These are phyloP conservation scores for Mayamaea pseudoterrestris DNA, from an alignment of 108 stramenopile genomes.

Conservation along the genomic window DNA sequence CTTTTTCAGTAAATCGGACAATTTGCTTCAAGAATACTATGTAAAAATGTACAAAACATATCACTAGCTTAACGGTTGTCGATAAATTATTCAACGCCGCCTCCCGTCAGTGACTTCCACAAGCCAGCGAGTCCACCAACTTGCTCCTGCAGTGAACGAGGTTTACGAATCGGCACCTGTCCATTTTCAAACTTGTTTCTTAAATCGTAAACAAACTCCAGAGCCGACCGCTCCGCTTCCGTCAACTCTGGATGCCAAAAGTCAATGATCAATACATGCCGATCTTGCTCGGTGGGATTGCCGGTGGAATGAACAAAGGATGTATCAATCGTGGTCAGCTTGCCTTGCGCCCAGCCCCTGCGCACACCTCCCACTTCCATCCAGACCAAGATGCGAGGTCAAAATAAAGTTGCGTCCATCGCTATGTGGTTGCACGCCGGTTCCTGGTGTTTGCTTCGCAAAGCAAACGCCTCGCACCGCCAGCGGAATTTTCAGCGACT, in stretches of 20 bases:
- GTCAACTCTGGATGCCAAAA: constrained; percentile 92
- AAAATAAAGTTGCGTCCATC: constrained; percentile 92
- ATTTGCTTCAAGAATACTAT: too few relatives aligned
- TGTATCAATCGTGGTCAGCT: constrained; percentile 77
- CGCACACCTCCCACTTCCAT: constrained; percentile 67
- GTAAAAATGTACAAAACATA: too few relatives aligned
- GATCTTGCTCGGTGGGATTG: constrained; percentile 68
- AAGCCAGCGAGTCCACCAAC: constrained; percentile 35
- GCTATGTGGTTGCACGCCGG: constrained; percentile 76
- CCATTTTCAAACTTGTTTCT: constrained; percentile 81
- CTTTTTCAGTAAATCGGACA: too few relatives aligned
- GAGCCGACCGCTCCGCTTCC: constrained; percentile 54
- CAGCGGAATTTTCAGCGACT: constrained; percentile 69
- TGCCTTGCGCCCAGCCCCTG: constrained; percentile 56
- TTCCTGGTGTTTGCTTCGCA: constrained; percentile 73
- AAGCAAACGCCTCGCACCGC: constrained; percentile 93
- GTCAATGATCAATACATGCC: constrained; percentile 88
- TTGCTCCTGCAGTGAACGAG: constrained; percentile 12
- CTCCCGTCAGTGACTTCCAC: constrained; percentile 12
- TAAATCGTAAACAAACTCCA: constrained; percentile 76
- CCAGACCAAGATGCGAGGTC: constrained; percentile 84
- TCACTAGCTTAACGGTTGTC: neutral
- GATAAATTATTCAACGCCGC: neutral
- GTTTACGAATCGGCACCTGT: constrained; percentile 59
- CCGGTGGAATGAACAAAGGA: constrained; percentile 85